These are phyloP conservation scores for Cutaneotrichosporon cutaneum DNA, from an alignment of 1,284 basidiomycete species.

Conservation along the genomic window DNA sequence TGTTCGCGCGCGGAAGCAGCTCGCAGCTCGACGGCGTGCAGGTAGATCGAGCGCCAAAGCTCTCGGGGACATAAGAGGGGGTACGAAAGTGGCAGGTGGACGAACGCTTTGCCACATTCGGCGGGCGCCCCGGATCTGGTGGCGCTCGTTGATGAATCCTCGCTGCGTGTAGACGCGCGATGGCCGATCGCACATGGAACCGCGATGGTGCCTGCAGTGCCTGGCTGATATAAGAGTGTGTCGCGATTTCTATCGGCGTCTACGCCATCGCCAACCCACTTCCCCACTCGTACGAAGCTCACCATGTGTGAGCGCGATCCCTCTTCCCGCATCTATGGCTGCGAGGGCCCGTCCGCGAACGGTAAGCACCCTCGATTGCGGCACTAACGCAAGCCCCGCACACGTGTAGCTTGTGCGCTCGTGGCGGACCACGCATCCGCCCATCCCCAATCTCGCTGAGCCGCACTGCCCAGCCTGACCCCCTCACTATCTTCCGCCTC, in stretches of 20 bases:
- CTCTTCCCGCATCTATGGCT: not conserved
- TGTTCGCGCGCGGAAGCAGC: too few relatives aligned
- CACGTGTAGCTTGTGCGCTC: not conserved
- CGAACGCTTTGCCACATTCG: not conserved
- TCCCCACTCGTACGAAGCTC: not conserved
- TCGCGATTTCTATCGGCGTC: not conserved
- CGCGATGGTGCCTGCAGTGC: not conserved
- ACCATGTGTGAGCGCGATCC: not conserved
- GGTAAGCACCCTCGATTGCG: not conserved
- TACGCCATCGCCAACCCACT: not conserved
- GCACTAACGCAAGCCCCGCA: not conserved
- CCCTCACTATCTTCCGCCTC: not conserved
- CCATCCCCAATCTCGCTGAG: not conserved
- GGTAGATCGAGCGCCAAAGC: too few relatives aligned
- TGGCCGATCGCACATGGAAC: not conserved
- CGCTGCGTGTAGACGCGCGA: not conserved
- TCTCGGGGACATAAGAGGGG: too few relatives aligned
- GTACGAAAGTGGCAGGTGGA: not conserved
- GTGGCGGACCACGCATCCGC: not conserved
- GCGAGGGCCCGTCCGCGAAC: not conserved
- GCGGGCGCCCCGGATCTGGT: not conserved
- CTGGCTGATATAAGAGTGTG: not conserved
- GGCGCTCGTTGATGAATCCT: not conserved
- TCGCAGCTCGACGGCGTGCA: too few relatives aligned
- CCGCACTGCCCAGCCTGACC: not conserved